These are phyloP conservation scores for Russula sp. DNA, from an alignment of 768 basidiomycete species.

Conservation along the genomic window DNA sequence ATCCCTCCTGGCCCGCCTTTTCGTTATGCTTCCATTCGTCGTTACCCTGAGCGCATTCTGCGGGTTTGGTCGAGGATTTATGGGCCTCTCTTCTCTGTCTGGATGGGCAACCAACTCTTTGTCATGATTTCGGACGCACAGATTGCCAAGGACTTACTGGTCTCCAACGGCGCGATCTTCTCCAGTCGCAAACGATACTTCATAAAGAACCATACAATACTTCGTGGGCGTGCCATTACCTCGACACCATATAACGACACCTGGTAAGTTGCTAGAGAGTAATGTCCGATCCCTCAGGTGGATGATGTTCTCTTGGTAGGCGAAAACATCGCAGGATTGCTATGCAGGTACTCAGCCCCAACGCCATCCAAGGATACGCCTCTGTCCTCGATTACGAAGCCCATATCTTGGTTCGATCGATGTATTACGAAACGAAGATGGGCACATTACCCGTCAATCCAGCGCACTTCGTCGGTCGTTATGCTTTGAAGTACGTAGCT, in stretches of 20 bases:
- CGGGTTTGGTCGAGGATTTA: constrained; percentile 38
- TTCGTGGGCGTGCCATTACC: constrained; percentile 39
- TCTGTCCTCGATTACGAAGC: constrained; percentile 36
- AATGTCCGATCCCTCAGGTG: background rate
- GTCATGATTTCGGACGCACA: constrained; percentile 39
- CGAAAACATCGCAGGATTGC: constrained; percentile 31
- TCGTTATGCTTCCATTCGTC: constrained; percentile 33
- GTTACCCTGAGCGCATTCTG: constrained; percentile 38
- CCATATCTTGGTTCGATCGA: constrained; percentile 32
- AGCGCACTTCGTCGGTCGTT: constrained; percentile 35
- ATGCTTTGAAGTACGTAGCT: constrained; percentile 24
- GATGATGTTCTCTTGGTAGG: constrained; percentile 23
- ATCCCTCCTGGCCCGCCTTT: constrained; percentile 25
- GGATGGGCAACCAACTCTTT: constrained; percentile 42
- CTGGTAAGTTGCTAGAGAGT: constrained; percentile 28
- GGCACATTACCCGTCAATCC: constrained; percentile 35
- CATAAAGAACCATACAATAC: constrained; percentile 39
- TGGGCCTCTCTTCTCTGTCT: constrained; percentile 37
- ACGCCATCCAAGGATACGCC: constrained; percentile 33
- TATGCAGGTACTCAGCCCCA: constrained; percentile 27
- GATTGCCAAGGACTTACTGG: constrained; percentile 38
- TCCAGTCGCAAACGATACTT: constrained; percentile 41
- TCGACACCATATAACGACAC: constrained; percentile 37
- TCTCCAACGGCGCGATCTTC: constrained; percentile 26
- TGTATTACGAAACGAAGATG: constrained; percentile 30